Conservation (phyloP, 495 filamentous ascomycete genomes). For the Penicillium coffeae region DNA sequence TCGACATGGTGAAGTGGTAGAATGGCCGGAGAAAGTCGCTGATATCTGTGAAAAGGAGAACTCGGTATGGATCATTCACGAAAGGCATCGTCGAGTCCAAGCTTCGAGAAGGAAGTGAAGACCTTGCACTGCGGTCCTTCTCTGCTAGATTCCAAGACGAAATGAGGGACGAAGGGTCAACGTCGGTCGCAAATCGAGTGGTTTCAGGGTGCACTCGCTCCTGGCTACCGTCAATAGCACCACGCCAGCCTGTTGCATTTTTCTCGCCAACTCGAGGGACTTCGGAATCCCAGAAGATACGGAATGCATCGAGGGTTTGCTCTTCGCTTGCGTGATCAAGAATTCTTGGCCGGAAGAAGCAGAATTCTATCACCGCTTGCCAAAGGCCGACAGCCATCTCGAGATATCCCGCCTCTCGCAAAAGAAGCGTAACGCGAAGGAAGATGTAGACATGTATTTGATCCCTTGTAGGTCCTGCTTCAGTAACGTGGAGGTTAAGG, state of each 20-base stretch:
- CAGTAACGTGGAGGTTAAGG: conserved; percentile 33
- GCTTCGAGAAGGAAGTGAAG: conserved; percentile 62
- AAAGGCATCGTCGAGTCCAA: conserved; percentile 51
- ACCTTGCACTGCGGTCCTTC: conserved; percentile 37
- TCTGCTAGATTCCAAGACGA: conserved; percentile 62
- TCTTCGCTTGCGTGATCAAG: conserved; percentile 4
- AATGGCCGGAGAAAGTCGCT: conserved; percentile 56
- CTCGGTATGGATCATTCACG: conserved; percentile 73
- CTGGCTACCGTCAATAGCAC: conserved; percentile 2
- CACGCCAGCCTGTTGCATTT: conserved; percentile 65
- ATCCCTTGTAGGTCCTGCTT: conserved; percentile 20
- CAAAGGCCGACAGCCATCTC: conserved; percentile 76
- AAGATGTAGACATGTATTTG: conserved; percentile 67
- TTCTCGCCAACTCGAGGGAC: conserved; percentile 73
- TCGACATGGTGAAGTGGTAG: conserved; percentile 25
- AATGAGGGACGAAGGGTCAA: conserved; percentile 26
- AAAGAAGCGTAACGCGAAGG: conserved; percentile 65
- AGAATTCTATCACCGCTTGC: conserved; percentile 78
- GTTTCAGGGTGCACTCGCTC: background rate
- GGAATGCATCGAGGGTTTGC: conserved; percentile 45
- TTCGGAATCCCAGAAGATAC: conserved; percentile 85
- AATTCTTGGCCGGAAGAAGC: conserved; percentile 52
- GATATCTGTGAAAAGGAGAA: conserved; percentile 77
- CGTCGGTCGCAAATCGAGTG: conserved; percentile 12
- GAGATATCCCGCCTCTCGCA: conserved; percentile 74